Conservation (phyloP, 805 yeast genomes). For the Kuraishia piskuri region DNA sequence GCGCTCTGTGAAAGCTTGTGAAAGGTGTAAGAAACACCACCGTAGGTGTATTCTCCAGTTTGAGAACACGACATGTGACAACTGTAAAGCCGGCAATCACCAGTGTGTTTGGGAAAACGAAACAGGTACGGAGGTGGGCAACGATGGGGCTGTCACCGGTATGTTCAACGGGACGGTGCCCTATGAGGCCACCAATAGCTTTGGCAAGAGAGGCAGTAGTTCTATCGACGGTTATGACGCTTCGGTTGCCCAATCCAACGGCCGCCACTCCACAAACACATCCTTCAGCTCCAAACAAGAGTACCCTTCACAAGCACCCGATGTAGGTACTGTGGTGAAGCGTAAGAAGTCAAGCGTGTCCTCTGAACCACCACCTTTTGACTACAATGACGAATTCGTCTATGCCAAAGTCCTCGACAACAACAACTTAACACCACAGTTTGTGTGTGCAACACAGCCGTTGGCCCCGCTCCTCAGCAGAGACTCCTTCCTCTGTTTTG, state of each 20-base stretch:
- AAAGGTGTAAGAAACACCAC: slow-evolving; percentile 16
- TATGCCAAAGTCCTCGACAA: slow-evolving; percentile 16
- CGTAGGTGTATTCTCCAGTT: slow-evolving; percentile 11
- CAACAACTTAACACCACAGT: slow-evolving; percentile 16
- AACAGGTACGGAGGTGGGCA: neutral
- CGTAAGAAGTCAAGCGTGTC: slow-evolving; percentile 7
- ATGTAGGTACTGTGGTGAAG: slow-evolving; percentile 1
- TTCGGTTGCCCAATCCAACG: neutral
- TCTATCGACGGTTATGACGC: neutral
- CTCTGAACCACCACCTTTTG: slow-evolving; percentile 7
- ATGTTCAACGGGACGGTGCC: neutral
- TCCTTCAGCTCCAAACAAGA: no score
- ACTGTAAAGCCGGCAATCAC: neutral
- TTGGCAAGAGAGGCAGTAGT: no score
- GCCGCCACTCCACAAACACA: neutral
- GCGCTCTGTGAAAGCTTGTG: slow-evolving; percentile 16
- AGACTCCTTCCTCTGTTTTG: slow-evolving; percentile 20
- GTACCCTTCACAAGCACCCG: no score
- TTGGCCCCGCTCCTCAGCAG: slow-evolving; percentile 21
- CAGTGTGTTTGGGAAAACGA: neutral
- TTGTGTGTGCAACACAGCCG: slow-evolving; percentile 23
- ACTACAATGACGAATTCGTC: slow-evolving; percentile 15
- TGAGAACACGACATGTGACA: neutral
- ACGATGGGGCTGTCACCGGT: neutral
- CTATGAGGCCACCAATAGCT: neutral